phyloP scores from a whole-genome alignment of 2,329 filamentous ascomycete species.

The Dichotomopilus funicola region DNA sequence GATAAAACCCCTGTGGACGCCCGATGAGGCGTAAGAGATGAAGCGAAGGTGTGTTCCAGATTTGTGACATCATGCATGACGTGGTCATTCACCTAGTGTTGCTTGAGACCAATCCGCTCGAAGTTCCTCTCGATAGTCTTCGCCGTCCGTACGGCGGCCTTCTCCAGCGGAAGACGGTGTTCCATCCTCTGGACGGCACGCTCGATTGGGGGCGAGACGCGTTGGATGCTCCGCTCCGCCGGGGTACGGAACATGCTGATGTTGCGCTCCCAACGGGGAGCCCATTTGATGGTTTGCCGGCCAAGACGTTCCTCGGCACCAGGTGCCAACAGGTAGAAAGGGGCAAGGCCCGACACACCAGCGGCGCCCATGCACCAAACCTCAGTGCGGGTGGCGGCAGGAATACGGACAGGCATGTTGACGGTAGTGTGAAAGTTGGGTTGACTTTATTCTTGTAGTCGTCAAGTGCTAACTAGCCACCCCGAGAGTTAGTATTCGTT shows the following conservation, averaged over 20 bases:
- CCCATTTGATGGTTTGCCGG: conserved; percentile 50
- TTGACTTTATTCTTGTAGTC: conserved; percentile 1
- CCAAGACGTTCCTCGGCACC: conserved; percentile 49
- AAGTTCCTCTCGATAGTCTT: conserved; percentile 19
- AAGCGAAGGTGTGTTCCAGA: background rate
- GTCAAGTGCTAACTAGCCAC: background rate
- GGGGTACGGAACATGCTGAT: conserved; percentile 43
- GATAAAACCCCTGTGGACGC: too few relatives aligned
- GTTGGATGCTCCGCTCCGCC: conserved; percentile 22
- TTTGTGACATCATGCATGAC: background rate
- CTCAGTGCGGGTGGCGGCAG: conserved; percentile 43
- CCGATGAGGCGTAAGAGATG: too few relatives aligned
- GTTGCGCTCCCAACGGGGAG: conserved; percentile 53
- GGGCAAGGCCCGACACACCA: conserved; percentile 47
- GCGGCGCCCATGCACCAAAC: conserved; percentile 48
- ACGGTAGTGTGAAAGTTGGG: conserved; percentile 9
- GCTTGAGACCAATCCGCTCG: conserved; percentile 18
- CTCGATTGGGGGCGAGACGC: conserved; percentile 21
- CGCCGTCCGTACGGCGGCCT: conserved; percentile 18
- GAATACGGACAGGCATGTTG: conserved; percentile 48
- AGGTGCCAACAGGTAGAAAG: conserved; percentile 52
- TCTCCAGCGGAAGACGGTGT: conserved; percentile 22
- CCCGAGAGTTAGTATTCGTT: conserved; percentile 2
- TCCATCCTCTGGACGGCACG: conserved; percentile 23
- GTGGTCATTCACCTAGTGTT: conserved; percentile 4